Base-by-base conservation (phyloP, 129 eudicot species). In the Gnaphalium uliginosum region DNA sequence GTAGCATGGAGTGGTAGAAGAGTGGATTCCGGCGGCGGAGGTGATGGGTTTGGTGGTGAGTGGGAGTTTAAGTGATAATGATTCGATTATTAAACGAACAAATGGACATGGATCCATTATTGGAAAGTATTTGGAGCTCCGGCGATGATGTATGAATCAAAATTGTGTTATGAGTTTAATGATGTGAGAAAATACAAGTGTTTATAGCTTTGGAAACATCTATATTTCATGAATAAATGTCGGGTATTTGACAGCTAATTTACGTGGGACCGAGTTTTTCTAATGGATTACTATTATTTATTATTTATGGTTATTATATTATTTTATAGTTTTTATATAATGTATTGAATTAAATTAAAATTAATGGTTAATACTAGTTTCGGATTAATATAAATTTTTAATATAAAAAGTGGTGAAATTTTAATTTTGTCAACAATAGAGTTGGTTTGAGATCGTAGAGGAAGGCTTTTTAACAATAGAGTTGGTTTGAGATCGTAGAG, bases 81-180 rank as follows among this genome's bases (percentile, higher is more conserved):
- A 88, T 74, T 90, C 97, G 4, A 94, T 50, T 22, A 83, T 87
- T 33, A 94, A 53, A 1, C 98, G 95, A 24, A 91, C 96, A 24
- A 90, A 94, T 33, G 98, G 98, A 65, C 98, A 94, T 50, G 98
- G 98, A 90, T 94, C 98, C 98, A 94, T 94, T 68, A 58, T 43
- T 1, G 39, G 76, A 23, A 6, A 11, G 4, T 60, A 56, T 3
- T 43, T 8, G 30, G 64, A 41, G 22, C 3, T 57, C 4, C 8
- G 60, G 13, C 9, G 70, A 43, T 27, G 62, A 32, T 22, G 18
- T 11, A 24, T 5, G 9, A 18, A 46, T n/a, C 2, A 1, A 11
- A 18, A 37, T 17, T 22, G 48, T 33, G 26, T 30, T n/a, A 66
- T 8, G 69, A 50, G 70, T 54, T 66, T 69, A 62, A 61, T 71